Conservation (phyloP, 2,329 filamentous ascomycete genomes). For the Truncatella angustata region DNA sequence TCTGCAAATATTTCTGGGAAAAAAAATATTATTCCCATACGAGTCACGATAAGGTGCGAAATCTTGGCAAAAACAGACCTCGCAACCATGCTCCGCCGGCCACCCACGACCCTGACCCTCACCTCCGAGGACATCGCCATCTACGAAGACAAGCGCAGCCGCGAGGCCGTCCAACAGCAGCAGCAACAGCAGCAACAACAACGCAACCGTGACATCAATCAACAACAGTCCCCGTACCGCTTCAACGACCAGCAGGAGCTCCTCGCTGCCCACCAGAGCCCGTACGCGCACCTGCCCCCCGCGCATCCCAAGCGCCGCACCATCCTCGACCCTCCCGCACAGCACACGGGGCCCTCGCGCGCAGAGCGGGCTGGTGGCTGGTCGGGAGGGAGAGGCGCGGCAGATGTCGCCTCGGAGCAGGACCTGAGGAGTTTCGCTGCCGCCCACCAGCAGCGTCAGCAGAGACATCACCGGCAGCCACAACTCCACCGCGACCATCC, state of each 20-base stretch:
- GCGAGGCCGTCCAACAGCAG: neutral
- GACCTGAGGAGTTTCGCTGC: neutral
- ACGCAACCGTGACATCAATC: no score
- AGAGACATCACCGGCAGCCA: neutral
- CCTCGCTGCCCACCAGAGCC: neutral
- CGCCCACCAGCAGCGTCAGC: neutral
- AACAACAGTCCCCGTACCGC: neutral
- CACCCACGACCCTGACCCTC: slow-evolving; percentile 65
- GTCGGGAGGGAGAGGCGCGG: no score
- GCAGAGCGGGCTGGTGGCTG: neutral
- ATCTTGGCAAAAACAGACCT: no score
- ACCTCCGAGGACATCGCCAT: slow-evolving; percentile 68
- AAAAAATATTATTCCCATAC: no score
- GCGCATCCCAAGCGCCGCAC: neutral
- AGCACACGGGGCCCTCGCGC: neutral
- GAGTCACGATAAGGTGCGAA: no score
- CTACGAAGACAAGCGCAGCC: slow-evolving; percentile 63
- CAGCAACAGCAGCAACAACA: neutral
- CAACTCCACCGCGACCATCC: neutral
- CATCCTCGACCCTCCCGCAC: slow-evolving; percentile 3
- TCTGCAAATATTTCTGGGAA: no score
- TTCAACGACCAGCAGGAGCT: neutral
- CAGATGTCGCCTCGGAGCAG: neutral
- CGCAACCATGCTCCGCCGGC: slow-evolving; percentile 60
- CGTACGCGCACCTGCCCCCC: neutral